Evolutionary conservation across 257 asterid genomes (phyloP).

Genomic region (Solanum gandarillasii): DNA sequence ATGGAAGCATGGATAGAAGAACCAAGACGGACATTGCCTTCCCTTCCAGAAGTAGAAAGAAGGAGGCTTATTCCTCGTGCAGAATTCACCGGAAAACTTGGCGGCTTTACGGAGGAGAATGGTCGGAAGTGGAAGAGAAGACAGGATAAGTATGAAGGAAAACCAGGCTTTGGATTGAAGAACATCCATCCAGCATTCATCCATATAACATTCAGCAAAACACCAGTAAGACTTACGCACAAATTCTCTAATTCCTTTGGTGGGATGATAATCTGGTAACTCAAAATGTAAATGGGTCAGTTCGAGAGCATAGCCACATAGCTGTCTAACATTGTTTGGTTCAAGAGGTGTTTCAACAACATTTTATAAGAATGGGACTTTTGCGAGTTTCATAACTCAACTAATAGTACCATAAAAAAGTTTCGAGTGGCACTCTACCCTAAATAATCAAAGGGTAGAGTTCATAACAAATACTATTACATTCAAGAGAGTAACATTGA

Average conservation of each 20-base stretch:
- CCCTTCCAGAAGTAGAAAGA: slow-evolving; percentile 38
- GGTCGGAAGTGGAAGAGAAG: slow-evolving; percentile 1
- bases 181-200: slow-evolving; percentile 39
- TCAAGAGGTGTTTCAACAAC: not conserved
- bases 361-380: not conserved
- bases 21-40: slow-evolving; percentile 48
- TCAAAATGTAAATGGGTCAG: not conserved
- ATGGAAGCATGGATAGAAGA: slow-evolving; percentile 58
- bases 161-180: not conserved
- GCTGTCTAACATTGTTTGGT: not conserved
- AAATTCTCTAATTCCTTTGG: not conserved
- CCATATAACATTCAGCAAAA: slow-evolving; percentile 20
- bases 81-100: slow-evolving; percentile 14
- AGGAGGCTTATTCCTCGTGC: slow-evolving; percentile 29
- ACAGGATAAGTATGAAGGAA: slow-evolving; percentile 3
- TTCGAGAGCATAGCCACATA: not conserved
- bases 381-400: not conserved
- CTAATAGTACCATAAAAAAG: not conserved
- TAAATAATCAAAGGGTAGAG: not conserved
- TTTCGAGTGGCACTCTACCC: too few relatives aligned
- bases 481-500: not conserved
- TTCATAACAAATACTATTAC: not conserved
- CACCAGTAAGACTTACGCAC: not conserved
- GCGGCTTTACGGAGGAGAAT: slow-evolving; percentile 6
- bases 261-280: not conserved